Evolutionary conservation across 192 early-diverging fungal genomes (phyloP).

Genomic region (Irineochytrium annulatum): DNA sequence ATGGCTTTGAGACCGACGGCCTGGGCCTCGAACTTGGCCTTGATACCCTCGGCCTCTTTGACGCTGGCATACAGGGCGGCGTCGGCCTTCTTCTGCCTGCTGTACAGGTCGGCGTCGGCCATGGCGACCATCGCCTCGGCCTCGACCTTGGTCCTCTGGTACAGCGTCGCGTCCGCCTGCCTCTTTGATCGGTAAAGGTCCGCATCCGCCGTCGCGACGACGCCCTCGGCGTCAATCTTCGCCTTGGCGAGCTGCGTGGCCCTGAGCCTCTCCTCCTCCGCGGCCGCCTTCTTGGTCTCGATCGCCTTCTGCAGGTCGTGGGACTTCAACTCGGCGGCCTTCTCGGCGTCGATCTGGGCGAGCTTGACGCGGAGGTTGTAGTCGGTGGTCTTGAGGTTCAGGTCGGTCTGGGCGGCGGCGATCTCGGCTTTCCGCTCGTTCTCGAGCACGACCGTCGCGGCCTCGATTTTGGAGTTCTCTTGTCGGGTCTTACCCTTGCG

Average conservation of each 20-base stretch:
- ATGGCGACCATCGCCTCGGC: constrained; percentile 33
- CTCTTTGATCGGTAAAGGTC: constrained; percentile 29
- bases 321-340: constrained; percentile 32
- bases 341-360: constrained; percentile 49
- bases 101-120: constrained; percentile 41
- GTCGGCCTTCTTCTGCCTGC: constrained; percentile 43
- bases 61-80: constrained; percentile 32
- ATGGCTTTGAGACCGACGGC: constrained; percentile 39
- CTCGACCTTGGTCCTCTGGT: constrained; percentile 43
- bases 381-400: constrained; percentile 30
- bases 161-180: constrained; percentile 34
- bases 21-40: constrained; percentile 36
- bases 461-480: constrained; percentile 36
- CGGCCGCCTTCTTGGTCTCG: constrained; percentile 39
- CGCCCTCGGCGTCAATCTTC: constrained; percentile 43
- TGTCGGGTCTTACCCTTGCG: constrained; percentile 43
- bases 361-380: constrained; percentile 37
- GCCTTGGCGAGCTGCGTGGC: constrained; percentile 42
- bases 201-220: constrained; percentile 37
- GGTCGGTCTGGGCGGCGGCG: constrained; percentile 31
- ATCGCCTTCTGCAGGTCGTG: constrained; percentile 44
- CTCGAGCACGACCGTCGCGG: constrained; percentile 43
- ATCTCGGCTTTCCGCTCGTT: constrained; percentile 42
- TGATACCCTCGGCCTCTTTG: constrained; percentile 47
- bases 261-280: constrained; percentile 40